phyloP scores from a whole-genome alignment of 2,329 filamentous ascomycete species.

The Arthrobotrys pseudoclavata region DNA sequence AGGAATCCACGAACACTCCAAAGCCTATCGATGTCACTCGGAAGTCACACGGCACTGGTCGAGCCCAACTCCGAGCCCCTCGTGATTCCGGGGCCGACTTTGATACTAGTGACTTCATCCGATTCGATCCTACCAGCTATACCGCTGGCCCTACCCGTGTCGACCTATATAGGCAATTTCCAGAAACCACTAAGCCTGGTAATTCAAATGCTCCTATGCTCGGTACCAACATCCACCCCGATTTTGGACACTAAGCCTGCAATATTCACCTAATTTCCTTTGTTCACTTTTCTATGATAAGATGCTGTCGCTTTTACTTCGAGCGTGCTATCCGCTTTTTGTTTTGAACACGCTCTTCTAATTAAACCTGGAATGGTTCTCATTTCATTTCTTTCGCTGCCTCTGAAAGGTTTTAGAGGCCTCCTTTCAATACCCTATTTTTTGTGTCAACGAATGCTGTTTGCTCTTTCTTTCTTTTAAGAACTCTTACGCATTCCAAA shows the following conservation, averaged over 20 bases:
- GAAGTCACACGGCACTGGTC: slow-evolving; percentile 71
- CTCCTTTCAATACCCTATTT: slow-evolving; percentile 10
- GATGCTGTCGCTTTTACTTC: slow-evolving; percentile 7
- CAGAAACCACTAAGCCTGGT: slow-evolving; percentile 35
- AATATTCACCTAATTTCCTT: slow-evolving; percentile 11
- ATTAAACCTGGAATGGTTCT: slow-evolving; percentile 8
- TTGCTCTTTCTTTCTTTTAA: slow-evolving; percentile 6
- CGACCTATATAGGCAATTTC: slow-evolving; percentile 42
- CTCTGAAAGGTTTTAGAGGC: slow-evolving; percentile 3
- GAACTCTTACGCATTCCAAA: neutral
- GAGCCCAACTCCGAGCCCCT: slow-evolving; percentile 59
- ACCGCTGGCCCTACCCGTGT: slow-evolving; percentile 26
- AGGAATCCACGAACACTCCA: slow-evolving; percentile 80
- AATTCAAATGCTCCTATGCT: slow-evolving; percentile 3
- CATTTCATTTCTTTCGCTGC: slow-evolving; percentile 20
- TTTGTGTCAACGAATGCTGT: slow-evolving; percentile 2
- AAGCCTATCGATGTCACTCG: slow-evolving; percentile 70
- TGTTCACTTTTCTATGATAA: slow-evolving; percentile 17
- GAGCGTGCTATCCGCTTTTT: slow-evolving; percentile 3
- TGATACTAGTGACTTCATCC: slow-evolving; percentile 40
- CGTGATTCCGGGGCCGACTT: slow-evolving; percentile 53
- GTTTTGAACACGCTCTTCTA: neutral
- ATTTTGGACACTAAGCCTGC: slow-evolving; percentile 34
- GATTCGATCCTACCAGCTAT: slow-evolving; percentile 14
- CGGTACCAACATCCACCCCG: slow-evolving; percentile 34